Percentiles rank a stretch among this genome's conserved stretches.
These are phyloP conservation scores for Guadua angustifolia DNA, from an alignment of 176 grass and related monocot species.

Conservation along the genomic window DNA sequence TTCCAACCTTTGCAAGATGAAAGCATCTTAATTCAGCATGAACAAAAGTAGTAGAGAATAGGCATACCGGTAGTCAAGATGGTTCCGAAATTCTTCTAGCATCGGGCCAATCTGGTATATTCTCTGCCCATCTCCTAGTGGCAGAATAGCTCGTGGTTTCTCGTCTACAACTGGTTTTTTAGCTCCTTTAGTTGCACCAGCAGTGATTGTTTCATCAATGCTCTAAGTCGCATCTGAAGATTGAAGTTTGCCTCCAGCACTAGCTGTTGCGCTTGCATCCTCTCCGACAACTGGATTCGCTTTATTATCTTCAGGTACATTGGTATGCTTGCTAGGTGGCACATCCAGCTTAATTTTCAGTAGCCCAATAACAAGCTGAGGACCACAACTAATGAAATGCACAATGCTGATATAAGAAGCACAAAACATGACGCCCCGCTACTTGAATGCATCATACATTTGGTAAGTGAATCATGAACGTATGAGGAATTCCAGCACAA, in stretches of 20 bases:
- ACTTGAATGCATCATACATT: slow-evolving; percentile 15
- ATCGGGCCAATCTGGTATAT: slow-evolving; percentile 83
- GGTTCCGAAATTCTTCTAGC: slow-evolving; percentile 53
- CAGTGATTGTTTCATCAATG: slow-evolving; percentile 9
- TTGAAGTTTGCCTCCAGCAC: slow-evolving; percentile 40
- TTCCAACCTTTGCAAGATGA: slow-evolving; percentile 25
- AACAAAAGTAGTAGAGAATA: not conserved
- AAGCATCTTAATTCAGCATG: slow-evolving; percentile 10
- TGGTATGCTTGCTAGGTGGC: not conserved
- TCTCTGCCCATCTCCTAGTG: slow-evolving; percentile 70
- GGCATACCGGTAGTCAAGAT: slow-evolving; percentile 82
- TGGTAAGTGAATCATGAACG: not conserved
- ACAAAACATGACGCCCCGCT: slow-evolving; percentile 26
- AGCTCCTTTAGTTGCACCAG: slow-evolving; percentile 32
- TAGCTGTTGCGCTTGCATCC: not conserved
- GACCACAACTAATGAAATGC: slow-evolving; percentile 11
- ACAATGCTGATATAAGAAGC: not conserved
- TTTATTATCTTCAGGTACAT: slow-evolving; percentile 39
- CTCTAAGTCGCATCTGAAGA: slow-evolving; percentile 15
- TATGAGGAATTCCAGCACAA: not conserved
- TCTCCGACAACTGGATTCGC: slow-evolving; percentile 32
- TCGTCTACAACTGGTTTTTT: slow-evolving; percentile 48
- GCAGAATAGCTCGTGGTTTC: slow-evolving; percentile 56
- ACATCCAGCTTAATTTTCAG: slow-evolving; percentile 29
- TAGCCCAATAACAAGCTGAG: slow-evolving; percentile 1